Evolutionary conservation across 2,329 filamentous ascomycete genomes (phyloP), one percentile per base, ranked within the genome.

Genomic region (Eurotiales sp.): DNA sequence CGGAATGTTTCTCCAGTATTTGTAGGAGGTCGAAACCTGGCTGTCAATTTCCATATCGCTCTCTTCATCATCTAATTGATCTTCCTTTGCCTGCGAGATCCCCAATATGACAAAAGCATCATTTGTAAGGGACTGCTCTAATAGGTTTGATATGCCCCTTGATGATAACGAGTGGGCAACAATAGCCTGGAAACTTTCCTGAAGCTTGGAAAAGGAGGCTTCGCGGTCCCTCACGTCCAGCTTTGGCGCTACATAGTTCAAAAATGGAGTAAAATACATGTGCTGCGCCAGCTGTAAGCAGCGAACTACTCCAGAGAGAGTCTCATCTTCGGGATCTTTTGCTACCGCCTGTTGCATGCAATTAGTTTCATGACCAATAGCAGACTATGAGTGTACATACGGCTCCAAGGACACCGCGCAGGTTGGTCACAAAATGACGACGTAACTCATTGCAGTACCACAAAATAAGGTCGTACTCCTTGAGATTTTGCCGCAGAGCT

Each of bases 151-250:
- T 32, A 77, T 70, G 2, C 58, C 53, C 17, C 63, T 60, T 55
- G 70, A 69, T 4, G 68, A 73, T 8, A 80, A 59, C 14, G 72
- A 72, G 56, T 78, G 75, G 22, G 71, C 67, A 52, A 78, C 73
- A 25, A 76, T 67, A 8, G 74, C 72, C 50, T 78, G 70, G 19
- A 80, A 65, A 27, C 70, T 68, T 32, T 69, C 64, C 29, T 65
- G 65, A 32, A 79, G 67, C 51, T 68, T 73, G 19, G 52, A 59
- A 54, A 64, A 65, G 46, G 58, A 61, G 42, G 49, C 59, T 48
- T 62, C 64, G 57, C 59, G 68, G 19, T 59, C 65, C 3, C 57
- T 27, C 4, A 45, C 40, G 21, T 63, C 51, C 37, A 67, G 48
- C 8, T 65, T 49, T 3, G 67, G 63, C 29, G 70, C 47, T 2